Evolutionary conservation across 441 rosid genomes (phyloP).

Genomic region (Flueggea neowawraea): DNA sequence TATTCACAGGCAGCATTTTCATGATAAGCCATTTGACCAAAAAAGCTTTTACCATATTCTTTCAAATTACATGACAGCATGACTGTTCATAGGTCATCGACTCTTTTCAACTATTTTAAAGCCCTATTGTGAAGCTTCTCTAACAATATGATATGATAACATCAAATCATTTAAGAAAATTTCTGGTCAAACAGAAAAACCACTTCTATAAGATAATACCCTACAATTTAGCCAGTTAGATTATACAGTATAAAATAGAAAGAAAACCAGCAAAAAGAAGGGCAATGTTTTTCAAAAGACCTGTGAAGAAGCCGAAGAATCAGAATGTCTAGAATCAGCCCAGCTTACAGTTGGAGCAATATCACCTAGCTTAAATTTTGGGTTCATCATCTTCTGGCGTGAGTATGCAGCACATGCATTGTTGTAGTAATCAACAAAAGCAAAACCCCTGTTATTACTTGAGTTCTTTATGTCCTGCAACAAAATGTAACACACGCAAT

Average conservation of each 20-base stretch:
- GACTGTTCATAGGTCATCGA: too few species aligned
- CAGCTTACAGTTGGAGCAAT: background rate
- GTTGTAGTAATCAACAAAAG: slow-evolving; percentile 75
- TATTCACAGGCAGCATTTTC: background rate
- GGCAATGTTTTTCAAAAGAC: slow-evolving; percentile 39
- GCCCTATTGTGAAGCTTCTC: too few species aligned
- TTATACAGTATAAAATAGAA: background rate
- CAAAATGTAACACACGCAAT: slow-evolving; percentile 1
- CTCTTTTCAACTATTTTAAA: too few species aligned
- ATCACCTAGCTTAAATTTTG: slow-evolving; percentile 64
- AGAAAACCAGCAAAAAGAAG: background rate
- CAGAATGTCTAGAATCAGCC: slow-evolving; percentile 74
- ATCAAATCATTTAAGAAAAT: slow-evolving; percentile 1
- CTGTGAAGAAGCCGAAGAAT: slow-evolving; percentile 41
- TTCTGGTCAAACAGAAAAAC: background rate
- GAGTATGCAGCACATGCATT: slow-evolving; percentile 82
- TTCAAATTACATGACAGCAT: too few species aligned
- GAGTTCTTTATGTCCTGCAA: slow-evolving; percentile 66
- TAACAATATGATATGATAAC: too few species aligned
- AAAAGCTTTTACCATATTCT: too few species aligned
- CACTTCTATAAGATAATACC: too few species aligned
- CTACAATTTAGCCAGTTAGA: too few species aligned
- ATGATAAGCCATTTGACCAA: too few species aligned
- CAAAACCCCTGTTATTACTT: slow-evolving; percentile 74
- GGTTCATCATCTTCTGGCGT: slow-evolving; percentile 65